phyloP scores from a whole-genome alignment of 2,329 filamentous ascomycete genomes.

The Diaporthe velutina region DNA sequence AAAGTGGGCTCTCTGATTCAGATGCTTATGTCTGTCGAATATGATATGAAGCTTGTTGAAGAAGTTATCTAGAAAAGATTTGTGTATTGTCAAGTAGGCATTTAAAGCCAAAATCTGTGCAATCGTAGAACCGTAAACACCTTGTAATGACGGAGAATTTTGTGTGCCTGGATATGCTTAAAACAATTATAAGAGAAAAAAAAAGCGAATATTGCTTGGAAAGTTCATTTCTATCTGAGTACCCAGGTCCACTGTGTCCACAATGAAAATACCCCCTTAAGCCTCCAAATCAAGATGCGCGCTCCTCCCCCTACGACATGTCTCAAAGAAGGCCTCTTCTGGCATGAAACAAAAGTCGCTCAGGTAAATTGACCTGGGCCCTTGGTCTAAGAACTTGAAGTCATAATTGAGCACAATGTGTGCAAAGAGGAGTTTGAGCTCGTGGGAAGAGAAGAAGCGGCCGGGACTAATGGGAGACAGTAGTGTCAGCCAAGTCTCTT shows the following conservation, averaged over 20 bases:
- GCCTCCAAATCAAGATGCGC: slow-evolving; percentile 4
- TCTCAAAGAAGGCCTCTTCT: slow-evolving; percentile 1
- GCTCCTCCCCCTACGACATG: not conserved
- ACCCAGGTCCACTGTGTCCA: not conserved
- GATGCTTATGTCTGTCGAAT: no score
- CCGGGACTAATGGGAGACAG: not conserved
- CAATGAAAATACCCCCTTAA: not conserved
- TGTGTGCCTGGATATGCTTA: not conserved
- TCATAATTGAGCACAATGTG: slow-evolving; percentile 22
- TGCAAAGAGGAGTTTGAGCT: slow-evolving; percentile 20
- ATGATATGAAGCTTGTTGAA: no score
- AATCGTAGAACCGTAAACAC: not conserved
- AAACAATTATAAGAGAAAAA: no score
- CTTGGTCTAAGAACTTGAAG: not conserved
- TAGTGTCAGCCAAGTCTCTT: not conserved
- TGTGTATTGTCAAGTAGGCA: no score
- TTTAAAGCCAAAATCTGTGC: no score
- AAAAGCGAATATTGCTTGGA: no score
- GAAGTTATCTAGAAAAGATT: no score
- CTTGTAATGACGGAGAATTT: not conserved
- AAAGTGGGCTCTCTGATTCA: no score
- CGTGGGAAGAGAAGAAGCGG: slow-evolving; percentile 22
- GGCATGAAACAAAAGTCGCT: slow-evolving; percentile 7
- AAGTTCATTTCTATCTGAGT: no score
- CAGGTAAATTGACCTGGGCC: not conserved